Evolutionary conservation across 352 stramenopile genomes (phyloP), one percentile per base, ranked within the genome.

Genomic region (Globisporangium heterothallicum): DNA sequence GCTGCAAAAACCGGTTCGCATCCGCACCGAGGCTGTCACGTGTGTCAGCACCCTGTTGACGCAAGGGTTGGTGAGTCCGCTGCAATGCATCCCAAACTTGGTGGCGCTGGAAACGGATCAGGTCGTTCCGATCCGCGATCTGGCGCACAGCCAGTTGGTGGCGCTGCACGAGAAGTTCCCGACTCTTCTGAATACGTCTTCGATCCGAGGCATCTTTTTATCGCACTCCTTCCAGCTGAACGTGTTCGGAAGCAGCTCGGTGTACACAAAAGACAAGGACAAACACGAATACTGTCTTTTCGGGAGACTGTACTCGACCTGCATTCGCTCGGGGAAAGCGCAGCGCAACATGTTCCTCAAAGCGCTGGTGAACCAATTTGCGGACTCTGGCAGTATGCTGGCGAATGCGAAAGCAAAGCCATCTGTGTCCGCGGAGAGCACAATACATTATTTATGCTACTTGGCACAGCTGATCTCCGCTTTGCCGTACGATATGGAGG

Each of bases 91-190:
- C 57, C 78, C 81, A 3, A 82, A 72, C 13, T 56, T 95, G 19
- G 75, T 95, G n/a, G 74, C 78, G 8, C 56, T 95, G 14, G 84
- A 91, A 58, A 74, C 83, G 0, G 84, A 95, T 64, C 72, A 84
- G 43, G 59, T 88, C 16, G 50, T 72, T 14, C 56, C 69, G 14
- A 80, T 88, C 59, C 74, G 82, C 8, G 76, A 93, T 60, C 53
- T 70, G 22, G 82, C 80, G 10, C 81, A 92, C 56, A 68, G 57
- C 26, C 76, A 92, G 30, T 53, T 94, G 25, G 38, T 86, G 36
- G 62, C 66, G 26, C 49, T 92, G 1, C 64, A 88, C 40, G 70
- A 83, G 25, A 85, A 79, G 30, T 88, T 81, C 32, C 63, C 63
- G 21, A 73, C 53, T 18, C 56, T 86, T 27, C 50, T 92, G 18